These are phyloP conservation scores for Colletotrichum phormii DNA, from an alignment of 2,329 filamentous ascomycete genomes.

Conservation along the genomic window DNA sequence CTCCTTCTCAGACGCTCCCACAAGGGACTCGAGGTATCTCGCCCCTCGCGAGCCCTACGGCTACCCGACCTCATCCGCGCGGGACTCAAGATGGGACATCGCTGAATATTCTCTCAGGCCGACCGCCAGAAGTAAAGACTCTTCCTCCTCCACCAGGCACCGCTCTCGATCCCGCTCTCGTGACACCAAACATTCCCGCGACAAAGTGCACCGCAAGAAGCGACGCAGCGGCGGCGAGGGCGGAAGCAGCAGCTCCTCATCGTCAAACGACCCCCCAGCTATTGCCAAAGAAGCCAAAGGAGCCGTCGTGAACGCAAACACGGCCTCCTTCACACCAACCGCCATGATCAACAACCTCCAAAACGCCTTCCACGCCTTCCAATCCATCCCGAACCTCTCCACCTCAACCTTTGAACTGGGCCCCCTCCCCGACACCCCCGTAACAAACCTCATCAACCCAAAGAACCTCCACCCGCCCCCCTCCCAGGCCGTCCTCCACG, in stretches of 20 bases:
- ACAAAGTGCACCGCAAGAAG: conserved; percentile 26
- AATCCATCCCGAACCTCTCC: conserved; percentile 22
- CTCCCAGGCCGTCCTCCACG: conserved; percentile 30
- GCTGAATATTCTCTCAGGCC: conserved; percentile 27
- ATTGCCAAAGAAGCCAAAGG: not conserved
- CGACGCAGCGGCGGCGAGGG: conserved; percentile 1
- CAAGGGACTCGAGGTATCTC: conserved; percentile 6
- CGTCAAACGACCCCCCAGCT: not conserved
- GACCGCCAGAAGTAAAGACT: conserved; percentile 12
- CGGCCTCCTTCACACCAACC: conserved; percentile 7
- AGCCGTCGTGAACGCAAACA: not conserved
- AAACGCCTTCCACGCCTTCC: conserved; percentile 27
- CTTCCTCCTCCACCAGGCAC: conserved; percentile 13
- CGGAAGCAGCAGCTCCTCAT: not conserved
- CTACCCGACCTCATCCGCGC: conserved; percentile 10
- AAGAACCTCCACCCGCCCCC: conserved; percentile 22
- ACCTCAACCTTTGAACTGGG: conserved; percentile 21
- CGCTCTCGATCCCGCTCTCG: conserved; percentile 28
- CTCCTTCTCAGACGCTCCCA: conserved; percentile 8
- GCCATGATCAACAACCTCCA: conserved; percentile 25
- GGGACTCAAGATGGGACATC: conserved; percentile 27
- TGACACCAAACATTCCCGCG: conserved; percentile 4
- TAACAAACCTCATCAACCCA: conserved; percentile 34
- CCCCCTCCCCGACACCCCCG: conserved; percentile 29
- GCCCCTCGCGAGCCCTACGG: conserved; percentile 11